Evolutionary conservation across 768 basidiomycete species (phyloP), one percentile per base, ranked within the genome.

Genomic region (Rhodotorula kratochvilovae): DNA sequence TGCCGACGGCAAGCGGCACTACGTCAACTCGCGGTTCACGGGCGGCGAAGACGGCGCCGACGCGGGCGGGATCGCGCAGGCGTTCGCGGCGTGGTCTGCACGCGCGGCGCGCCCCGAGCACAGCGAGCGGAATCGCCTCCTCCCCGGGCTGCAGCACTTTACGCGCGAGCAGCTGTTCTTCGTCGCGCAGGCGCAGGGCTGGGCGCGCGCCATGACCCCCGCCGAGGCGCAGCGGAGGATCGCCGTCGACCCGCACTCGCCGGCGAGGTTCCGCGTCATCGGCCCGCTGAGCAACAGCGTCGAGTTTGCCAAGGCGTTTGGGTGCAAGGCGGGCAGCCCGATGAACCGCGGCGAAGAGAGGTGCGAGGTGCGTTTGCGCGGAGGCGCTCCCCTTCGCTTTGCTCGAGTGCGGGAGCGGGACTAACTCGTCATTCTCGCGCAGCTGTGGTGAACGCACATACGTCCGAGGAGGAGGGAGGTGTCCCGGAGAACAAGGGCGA

Each of bases 1-100:
- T 73, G 90, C 89, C 4, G 87, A 90, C 76, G 94, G 95, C 27
- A 88, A 89, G 43, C 83, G 86, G 75, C 83, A 95, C 43, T 85
- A 91, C 78, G 87, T 97, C 66, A 94, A 96, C 79, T 62, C 64
- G 13, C 91, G 90, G 60, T 76, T 81, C 63, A 96, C 92, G 2
- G 90, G 90, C 19, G 91, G 91, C 12, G 92, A 95, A 80, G 92
- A 92, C 78, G 91, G 93, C 67, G 92, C 90, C 13, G 92, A 95
- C 78, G 85, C 85, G 1, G 77, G 77, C 36, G 90, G 90, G 19
- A 81, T 92, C 29, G 87, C 92, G 55, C 91, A 92, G 80, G 87
- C 93, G 0, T 95, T 87, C 80, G 85, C 89, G 19, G 96, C 96
- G 27, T 99, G 96, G 96, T 88, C 90, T 79, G 84, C 68, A 36